Conservation (phyloP, 2,329 filamentous ascomycete genomes). For the Conoideocrella luteorostrata region DNA sequence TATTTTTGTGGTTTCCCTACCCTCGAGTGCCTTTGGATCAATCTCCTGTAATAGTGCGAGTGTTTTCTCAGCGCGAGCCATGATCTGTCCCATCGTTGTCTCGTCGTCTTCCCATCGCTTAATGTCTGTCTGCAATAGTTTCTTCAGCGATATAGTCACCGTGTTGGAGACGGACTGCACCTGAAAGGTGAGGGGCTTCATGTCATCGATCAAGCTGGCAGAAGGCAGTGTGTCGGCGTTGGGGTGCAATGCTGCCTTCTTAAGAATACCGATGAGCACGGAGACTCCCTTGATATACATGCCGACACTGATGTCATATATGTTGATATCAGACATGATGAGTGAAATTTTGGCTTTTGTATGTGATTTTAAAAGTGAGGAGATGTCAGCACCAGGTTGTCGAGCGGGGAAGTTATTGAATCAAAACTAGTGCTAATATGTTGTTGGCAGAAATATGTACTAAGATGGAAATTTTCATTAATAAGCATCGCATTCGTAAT, state of each 20-base stretch:
- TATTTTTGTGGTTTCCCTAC: slow-evolving; percentile 16
- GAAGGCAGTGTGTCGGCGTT: slow-evolving; percentile 18
- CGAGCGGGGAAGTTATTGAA: no score
- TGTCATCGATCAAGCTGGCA: slow-evolving; percentile 25
- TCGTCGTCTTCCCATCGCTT: slow-evolving; percentile 24
- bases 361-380: no score
- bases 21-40: slow-evolving; percentile 18
- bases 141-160: slow-evolving; percentile 17
- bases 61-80: slow-evolving; percentile 22
- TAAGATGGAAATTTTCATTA: no score
- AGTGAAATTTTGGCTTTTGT: no score
- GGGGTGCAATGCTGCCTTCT: slow-evolving; percentile 22
- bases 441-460: no score
- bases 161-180: slow-evolving; percentile 24
- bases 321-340: slow-evolving; percentile 21
- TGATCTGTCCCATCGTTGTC: slow-evolving; percentile 26
- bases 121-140: slow-evolving; percentile 11
- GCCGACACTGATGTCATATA: slow-evolving; percentile 24
- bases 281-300: slow-evolving; percentile 18
- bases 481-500: no score
- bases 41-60: slow-evolving; percentile 22
- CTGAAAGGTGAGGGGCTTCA: slow-evolving; percentile 30
- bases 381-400: no score
- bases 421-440: no score
- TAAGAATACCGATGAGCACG: slow-evolving; percentile 22